phyloP scores from a whole-genome alignment of 495 filamentous ascomycete species.

The Lichina pygmaea region DNA sequence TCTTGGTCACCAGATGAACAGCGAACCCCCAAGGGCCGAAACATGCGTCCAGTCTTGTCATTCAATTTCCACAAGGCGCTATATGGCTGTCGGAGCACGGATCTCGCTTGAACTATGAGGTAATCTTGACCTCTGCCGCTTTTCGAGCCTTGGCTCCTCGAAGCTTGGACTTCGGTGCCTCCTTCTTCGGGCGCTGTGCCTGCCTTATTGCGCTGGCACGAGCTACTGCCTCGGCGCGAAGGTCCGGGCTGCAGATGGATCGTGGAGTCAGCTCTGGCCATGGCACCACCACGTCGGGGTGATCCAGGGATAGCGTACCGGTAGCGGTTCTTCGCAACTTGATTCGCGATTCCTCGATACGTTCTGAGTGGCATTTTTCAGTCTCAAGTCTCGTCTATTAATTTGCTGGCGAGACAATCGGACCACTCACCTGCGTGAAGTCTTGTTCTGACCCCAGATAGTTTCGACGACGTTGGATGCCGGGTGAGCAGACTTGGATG shows the following conservation, averaged over 20 bases:
- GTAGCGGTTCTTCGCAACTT: constrained; percentile 58
- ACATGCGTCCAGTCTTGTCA: too few relatives aligned
- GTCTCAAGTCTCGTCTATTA: neutral
- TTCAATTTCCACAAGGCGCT: too few relatives aligned
- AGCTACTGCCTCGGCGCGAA: constrained; percentile 65
- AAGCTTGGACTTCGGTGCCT: constrained; percentile 38
- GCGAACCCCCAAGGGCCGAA: too few relatives aligned
- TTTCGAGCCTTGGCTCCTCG: constrained; percentile 63
- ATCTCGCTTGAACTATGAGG: neutral
- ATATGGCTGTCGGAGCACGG: too few relatives aligned
- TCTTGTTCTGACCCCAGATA: constrained; percentile 38
- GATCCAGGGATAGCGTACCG: neutral
- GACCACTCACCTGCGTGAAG: constrained; percentile 50
- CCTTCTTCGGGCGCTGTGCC: constrained; percentile 57
- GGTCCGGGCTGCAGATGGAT: constrained; percentile 33
- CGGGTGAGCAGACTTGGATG: constrained; percentile 32
- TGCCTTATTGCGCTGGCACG: constrained; percentile 67
- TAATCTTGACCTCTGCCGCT: constrained; percentile 19
- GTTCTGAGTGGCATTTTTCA: constrained; percentile 26
- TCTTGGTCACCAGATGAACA: too few relatives aligned
- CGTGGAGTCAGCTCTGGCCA: neutral
- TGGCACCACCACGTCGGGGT: neutral
- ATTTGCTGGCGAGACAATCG: neutral
- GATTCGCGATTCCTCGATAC: constrained; percentile 59
- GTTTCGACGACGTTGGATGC: constrained; percentile 31